Evolutionary conservation across 768 basidiomycete species (phyloP).

Genomic region (Collybiopsis confluens): DNA sequence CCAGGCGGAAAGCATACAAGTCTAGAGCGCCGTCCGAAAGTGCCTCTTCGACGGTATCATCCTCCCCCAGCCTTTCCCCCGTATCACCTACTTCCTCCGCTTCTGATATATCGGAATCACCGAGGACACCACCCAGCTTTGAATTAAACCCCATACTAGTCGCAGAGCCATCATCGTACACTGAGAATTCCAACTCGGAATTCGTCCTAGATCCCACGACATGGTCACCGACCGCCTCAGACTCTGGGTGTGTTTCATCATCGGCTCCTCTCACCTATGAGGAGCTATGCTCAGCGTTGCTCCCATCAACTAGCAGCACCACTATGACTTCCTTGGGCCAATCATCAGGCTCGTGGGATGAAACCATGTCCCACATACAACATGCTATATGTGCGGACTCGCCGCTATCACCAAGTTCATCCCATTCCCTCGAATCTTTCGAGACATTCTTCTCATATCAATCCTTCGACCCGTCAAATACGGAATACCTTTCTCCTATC

Average conservation of each 20-base stretch:
- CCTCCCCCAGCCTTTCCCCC: neutral
- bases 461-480: neutral
- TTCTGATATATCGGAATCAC: neutral
- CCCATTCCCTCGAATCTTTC: neutral
- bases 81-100: neutral
- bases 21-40: conserved; percentile 1
- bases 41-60: neutral
- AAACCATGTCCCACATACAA: neutral
- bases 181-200: neutral
- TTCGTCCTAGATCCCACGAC: conserved; percentile 1
- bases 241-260: neutral
- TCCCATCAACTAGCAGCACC: neutral
- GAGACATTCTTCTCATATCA: neutral
- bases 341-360: neutral
- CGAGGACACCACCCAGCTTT: neutral
- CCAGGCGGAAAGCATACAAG: conserved; percentile 1
- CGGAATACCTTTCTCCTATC: neutral
- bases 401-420: neutral
- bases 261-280: neutral
- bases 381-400: neutral
- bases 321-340: no score
- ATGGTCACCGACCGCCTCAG: neutral
- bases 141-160: neutral
- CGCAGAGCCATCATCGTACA: neutral
- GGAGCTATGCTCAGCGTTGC: neutral